A percentile compares a stretch with the other conserved stretches of the same genome.
Evolutionary conservation across 768 basidiomycete genomes (phyloP).

Genomic region (Pulveroboletus frians): DNA sequence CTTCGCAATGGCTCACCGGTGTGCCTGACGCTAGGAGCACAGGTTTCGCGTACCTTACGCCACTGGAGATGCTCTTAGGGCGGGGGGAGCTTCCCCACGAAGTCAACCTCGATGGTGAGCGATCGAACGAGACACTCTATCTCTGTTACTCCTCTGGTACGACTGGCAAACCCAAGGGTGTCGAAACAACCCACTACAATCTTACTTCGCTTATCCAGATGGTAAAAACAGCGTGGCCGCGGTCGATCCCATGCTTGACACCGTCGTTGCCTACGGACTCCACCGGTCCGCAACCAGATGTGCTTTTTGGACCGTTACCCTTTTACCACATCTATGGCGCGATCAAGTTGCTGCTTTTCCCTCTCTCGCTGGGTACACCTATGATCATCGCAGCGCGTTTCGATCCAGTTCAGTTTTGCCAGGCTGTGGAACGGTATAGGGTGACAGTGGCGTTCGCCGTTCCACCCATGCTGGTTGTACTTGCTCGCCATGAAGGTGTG

Average conservation of each 20-base stretch:
- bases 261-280: slow-evolving; percentile 5
- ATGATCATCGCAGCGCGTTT: slow-evolving; percentile 63
- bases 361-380: slow-evolving; percentile 45
- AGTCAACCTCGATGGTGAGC: slow-evolving; percentile 48
- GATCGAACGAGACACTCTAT: slow-evolving; percentile 54
- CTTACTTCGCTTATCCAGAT: slow-evolving; percentile 56
- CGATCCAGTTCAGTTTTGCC: slow-evolving; percentile 64
- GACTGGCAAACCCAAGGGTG: slow-evolving; percentile 74
- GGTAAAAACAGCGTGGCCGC: slow-evolving; percentile 41
- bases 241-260: slow-evolving; percentile 27
- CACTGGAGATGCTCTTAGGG: slow-evolving; percentile 47
- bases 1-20: slow-evolving; percentile 41
- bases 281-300: slow-evolving; percentile 32
- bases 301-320: slow-evolving; percentile 61
- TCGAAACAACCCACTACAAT: slow-evolving; percentile 66
- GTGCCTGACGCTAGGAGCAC: slow-evolving; percentile 27
- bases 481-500: slow-evolving; percentile 65
- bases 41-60: slow-evolving; percentile 34
- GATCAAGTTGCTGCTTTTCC: slow-evolving; percentile 58
- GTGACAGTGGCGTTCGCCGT: slow-evolving; percentile 59
- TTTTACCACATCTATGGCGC: slow-evolving; percentile 53
- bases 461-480: slow-evolving; percentile 77
- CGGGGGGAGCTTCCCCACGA: slow-evolving; percentile 47
- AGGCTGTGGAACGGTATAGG: slow-evolving; percentile 58
- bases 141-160: slow-evolving; percentile 69